Percentiles rank a stretch among this genome's conserved stretches.
Evolutionary conservation across 2,329 filamentous ascomycete genomes (phyloP).

Genomic region (Xylariaceae sp.): DNA sequence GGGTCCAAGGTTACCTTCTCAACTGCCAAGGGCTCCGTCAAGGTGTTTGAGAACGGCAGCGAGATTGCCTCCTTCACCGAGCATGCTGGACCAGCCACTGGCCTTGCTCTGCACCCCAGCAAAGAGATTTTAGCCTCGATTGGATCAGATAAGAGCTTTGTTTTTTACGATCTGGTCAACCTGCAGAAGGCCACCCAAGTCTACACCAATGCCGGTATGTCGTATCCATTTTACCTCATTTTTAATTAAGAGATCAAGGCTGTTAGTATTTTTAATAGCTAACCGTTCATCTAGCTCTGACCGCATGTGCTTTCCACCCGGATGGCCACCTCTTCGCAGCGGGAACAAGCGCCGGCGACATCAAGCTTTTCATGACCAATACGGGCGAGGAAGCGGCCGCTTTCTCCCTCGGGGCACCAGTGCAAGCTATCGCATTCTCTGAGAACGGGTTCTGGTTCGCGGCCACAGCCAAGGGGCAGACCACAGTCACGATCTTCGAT

Average conservation of each 20-base stretch:
- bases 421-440: slow-evolving; percentile 79
- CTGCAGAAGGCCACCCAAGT: slow-evolving; percentile 72
- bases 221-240: slow-evolving; percentile 33
- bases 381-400: slow-evolving; percentile 72
- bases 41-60: slow-evolving; percentile 71
- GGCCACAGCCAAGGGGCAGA: slow-evolving; percentile 73
- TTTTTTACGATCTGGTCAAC: slow-evolving; percentile 76
- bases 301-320: slow-evolving; percentile 83
- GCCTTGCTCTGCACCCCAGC: slow-evolving; percentile 77
- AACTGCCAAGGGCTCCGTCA: slow-evolving; percentile 73
- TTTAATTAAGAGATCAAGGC: not conserved
- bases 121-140: slow-evolving; percentile 82
- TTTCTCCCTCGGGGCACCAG: slow-evolving; percentile 66
- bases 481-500: slow-evolving; percentile 83
- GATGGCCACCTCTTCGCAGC: slow-evolving; percentile 92
- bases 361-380: slow-evolving; percentile 87
- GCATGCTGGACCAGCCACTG: slow-evolving; percentile 79
- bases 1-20: slow-evolving; percentile 68
- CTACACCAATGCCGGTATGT: slow-evolving; percentile 71
- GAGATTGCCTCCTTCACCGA: slow-evolving; percentile 70
- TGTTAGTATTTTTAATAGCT: too few species aligned
- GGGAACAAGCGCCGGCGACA: slow-evolving; percentile 73
- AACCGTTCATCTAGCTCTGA: slow-evolving; percentile 56
- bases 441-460: slow-evolving; percentile 98
- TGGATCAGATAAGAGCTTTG: slow-evolving; percentile 87